Base-by-base conservation (phyloP, 2,329 filamentous ascomycete genomes). In the Aspergillus clavatus region DNA sequence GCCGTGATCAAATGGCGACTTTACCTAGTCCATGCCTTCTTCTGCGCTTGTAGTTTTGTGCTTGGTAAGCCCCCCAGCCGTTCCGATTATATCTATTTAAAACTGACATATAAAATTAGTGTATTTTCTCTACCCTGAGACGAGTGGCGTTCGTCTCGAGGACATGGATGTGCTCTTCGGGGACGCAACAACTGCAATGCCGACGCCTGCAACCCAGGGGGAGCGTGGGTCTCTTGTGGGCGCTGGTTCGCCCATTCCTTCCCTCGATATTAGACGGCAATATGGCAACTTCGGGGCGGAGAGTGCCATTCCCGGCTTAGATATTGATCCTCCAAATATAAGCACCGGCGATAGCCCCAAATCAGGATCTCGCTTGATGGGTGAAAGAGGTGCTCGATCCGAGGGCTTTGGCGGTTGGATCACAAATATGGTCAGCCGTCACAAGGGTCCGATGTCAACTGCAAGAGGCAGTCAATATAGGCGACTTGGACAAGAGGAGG, bases 51-150 rank as follows among this genome's bases (percentile, higher is more conserved):
- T 54, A 95, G 89, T 78, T 96, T 98, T 64, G 86, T 98, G 46
- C 83, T 97, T 71, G 93, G 91, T 96, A 77, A 80, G 87, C 78
- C 14, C 11, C 33, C 35, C 48, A 43, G 26, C 39, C 7, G n/a
- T 5, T 31, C 19, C 24, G 27, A 14, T 24, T 24, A 18, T 47
- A 38, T 31, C 27, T 6, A n/a, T 22, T 42, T n/a, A n/a, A n/a
- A n/a, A 42, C 40, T 47, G 19, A 47, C 49, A 43, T 35, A 42
- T 35, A 11, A 19, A 3, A 21, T 8, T 53, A 96, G 93, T 98
- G 6, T 98, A 91, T 71, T 97, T 97, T 70, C 81, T 95, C 56
- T 98, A 97, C 66, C 93, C 93, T 23, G 93, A 98, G 70, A 98
- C 93, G 0, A 93, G 90, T 56, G 94, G 94, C 59, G 84, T 98